phyloP scores from a whole-genome alignment of 2,329 filamentous ascomycete genomes.

The Orbilia blumenaviensis region DNA sequence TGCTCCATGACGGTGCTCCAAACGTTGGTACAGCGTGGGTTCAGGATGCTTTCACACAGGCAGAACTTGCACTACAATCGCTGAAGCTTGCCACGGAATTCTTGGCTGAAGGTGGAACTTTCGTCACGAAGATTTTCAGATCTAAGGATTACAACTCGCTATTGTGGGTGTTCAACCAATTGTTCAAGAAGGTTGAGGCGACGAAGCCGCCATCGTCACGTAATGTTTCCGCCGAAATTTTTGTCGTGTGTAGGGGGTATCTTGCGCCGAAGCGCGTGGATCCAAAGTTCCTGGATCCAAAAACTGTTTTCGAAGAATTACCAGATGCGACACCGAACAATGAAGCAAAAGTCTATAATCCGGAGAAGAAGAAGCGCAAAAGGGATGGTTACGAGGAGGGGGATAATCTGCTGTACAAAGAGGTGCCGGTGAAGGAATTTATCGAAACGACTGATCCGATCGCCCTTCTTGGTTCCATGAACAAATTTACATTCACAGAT shows the following conservation, averaged over 20 bases:
- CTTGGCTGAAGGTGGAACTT: constrained; percentile 84
- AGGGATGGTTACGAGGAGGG: constrained; percentile 97
- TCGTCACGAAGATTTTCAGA: constrained; percentile 96
- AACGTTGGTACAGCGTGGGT: constrained; percentile 99
- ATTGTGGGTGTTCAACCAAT: constrained; percentile 96
- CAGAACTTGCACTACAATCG: constrained; percentile 86
- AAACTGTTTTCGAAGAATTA: constrained; percentile 91
- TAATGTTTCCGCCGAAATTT: constrained; percentile 97
- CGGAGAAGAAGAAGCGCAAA: constrained; percentile 96
- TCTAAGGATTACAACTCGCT: constrained; percentile 97
- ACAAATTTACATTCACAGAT: constrained; percentile 84
- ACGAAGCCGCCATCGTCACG: constrained; percentile 95
- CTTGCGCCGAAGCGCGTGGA: constrained; percentile 95
- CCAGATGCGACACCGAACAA: constrained; percentile 86
- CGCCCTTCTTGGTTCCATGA: constrained; percentile 84
- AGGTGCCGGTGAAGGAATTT: constrained; percentile 87
- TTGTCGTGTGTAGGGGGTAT: constrained; percentile 94
- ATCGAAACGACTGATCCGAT: constrained; percentile 94
- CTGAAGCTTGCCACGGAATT: constrained; percentile 96
- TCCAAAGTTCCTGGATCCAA: constrained; percentile 88
- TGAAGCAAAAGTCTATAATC: constrained; percentile 97
- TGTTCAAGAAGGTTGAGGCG: constrained; percentile 93
- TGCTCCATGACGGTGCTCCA: constrained; percentile 94
- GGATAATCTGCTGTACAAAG: constrained; percentile 91
- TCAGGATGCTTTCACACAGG: constrained; percentile 97